These are phyloP conservation scores for Saitozyma sp. DNA, from an alignment of 768 basidiomycete species.

Conservation along the genomic window DNA sequence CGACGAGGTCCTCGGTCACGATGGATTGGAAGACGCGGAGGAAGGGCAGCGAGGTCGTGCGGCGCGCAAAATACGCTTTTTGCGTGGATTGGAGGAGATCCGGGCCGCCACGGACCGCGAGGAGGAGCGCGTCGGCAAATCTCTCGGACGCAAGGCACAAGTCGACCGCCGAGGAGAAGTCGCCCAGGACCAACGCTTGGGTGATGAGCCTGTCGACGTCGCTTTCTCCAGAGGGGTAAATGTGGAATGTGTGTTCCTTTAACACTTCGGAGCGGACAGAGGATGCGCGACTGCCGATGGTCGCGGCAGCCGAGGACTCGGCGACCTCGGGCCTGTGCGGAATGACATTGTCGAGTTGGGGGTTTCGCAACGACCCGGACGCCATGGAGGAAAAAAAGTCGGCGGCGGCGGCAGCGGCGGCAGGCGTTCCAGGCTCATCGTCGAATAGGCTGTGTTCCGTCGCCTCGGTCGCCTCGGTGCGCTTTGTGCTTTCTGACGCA, in stretches of 20 bases:
- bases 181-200: conserved; percentile 91
- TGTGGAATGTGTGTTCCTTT: conserved; percentile 82
- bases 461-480: conserved; percentile 58
- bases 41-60: conserved; percentile 74
- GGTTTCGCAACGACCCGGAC: conserved; percentile 53
- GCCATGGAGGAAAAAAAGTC: conserved; percentile 86
- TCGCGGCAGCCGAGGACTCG: conserved; percentile 92
- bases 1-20: conserved; percentile 84
- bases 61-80: conserved; percentile 86
- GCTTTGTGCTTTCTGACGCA: conserved; percentile 61
- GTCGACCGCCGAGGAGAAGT: conserved; percentile 87
- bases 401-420: conserved; percentile 63
- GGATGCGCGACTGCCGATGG: conserved; percentile 85
- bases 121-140: conserved; percentile 90
- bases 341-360: conserved; percentile 59
- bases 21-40: conserved; percentile 93
- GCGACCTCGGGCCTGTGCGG: conserved; percentile 73
- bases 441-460: conserved; percentile 86
- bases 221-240: conserved; percentile 82
- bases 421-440: conserved; percentile 68
- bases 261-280: conserved; percentile 68
- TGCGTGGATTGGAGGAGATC: conserved; percentile 85
- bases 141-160: conserved; percentile 84
- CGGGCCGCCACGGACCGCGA: conserved; percentile 85
- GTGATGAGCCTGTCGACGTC: conserved; percentile 86